Base-by-base conservation (phyloP, 345 rosid species). In the Citrus maxima region DNA sequence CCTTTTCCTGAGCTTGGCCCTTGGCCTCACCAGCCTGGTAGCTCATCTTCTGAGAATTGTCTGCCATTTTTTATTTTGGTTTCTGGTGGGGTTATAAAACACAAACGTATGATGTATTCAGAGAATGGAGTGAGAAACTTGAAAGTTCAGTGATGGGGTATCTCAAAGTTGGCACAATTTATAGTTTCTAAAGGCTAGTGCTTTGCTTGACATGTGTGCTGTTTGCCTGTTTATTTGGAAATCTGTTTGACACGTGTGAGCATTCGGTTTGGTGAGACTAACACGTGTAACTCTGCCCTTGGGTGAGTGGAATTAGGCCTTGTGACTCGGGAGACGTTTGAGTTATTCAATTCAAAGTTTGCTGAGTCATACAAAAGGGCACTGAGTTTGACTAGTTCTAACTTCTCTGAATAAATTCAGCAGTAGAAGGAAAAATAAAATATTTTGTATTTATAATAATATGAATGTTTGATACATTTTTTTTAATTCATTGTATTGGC, bases 1-100 rank as follows among this genome's bases (percentile, higher is more conserved):
- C 85, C 84, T 89, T 92, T 81, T 91, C 97, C 97, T 87, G 84
- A 34, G 89, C 51, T 86, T 86, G 86, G 83, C 90, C 91, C 76
- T 89, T 82, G 84, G 88, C 87, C 61, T 87, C 83, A n/a, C 90
- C 87, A 24, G 91, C 90, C 35, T 86, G 78, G 85, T 61, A 85
- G 79, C 88, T 79, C 65, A 90, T 68, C 65, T 69, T 75, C 73
- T 87, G 80, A 54, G 87, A 83, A 79, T 85, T 85, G 86, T 88
- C 85, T 10, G 87, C 87, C 87, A 80, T 80, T 38, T 27, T 46
- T 46, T 46, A 46, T 46, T 3, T 74, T 74, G 58, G 34, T 22
- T 78, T 67, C 54, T 67, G 74, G 13, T 54, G 42, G 59, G 55
- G 24, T 40, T 34, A 12, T 72, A 30, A 69, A 61, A 30, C 10